Evolutionary conservation across 495 filamentous ascomycete genomes (phyloP), one percentile per base, ranked within the genome.

Genomic region (Trichocladium antarcticum): DNA sequence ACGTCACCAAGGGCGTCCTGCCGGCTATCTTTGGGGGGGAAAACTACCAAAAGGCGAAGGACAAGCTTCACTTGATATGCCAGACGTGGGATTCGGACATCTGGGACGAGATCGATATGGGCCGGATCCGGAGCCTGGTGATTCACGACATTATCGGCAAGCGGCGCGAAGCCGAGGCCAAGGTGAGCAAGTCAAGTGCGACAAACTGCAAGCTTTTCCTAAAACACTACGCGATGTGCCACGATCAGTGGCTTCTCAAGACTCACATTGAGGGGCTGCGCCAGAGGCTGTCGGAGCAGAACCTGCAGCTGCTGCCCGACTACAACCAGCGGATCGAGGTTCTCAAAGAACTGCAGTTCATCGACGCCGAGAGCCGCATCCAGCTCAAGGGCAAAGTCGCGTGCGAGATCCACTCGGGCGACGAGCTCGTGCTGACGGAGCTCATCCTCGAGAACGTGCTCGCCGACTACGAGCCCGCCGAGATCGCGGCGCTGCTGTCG

Each of bases 351-450:
- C 74, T 98, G 10, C 80, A 78, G 3, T 98, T 97, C 55, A 83
- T 97, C 46, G 92, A 97, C 65, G 79, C 81, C 1, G 76, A 80
- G 38, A 81, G 76, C 29, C 79, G 88, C 38, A 90, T 97, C 28
- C 83, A 89, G 67, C 74, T 98, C 51, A 98, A 98, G 69, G 92
- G 92, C 64, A 95, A 96, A 68, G 92, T 98, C 27, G 92, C 92
- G 15, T 98, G 92, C 69, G 92, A 98, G 74, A 86, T 98, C 54
- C 93, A 97, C 69, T 95, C 90, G 4, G 88, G 90, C 15, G 92
- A 95, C 61, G 92, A 97, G 65, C 78, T 98, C n/a, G 89, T 97
- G 7, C 78, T 98, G 21, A 98, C 92, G 1, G 92, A 98, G 62
- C 76, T 98, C 4, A 82, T 98, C 40, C 80, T 98, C 14, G 93